Percentiles rank a stretch among this genome's conserved stretches.
Evolutionary conservation across 2,329 filamentous ascomycete genomes (phyloP).

Genomic region (Cladosporium sp.): DNA sequence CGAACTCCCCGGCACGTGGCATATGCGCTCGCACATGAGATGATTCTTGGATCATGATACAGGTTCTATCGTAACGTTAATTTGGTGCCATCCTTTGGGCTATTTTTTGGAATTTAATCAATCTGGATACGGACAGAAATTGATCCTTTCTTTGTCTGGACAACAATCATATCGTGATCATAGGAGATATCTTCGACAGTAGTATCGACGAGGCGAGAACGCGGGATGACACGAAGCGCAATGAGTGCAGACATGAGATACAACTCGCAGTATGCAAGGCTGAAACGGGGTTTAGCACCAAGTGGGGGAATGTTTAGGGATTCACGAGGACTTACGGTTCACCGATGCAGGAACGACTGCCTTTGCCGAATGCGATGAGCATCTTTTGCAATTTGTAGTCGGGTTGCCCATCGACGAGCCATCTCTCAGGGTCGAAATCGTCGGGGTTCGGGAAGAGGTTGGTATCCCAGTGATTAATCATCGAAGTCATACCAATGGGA

Average conservation of each 20-base stretch:
- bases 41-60: no score
- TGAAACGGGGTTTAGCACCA: conserved; percentile 20
- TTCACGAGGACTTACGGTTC: conserved; percentile 24
- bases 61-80: no score
- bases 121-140: conserved; percentile 9
- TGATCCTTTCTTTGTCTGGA: conserved; percentile 14
- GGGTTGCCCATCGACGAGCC: conserved; percentile 27
- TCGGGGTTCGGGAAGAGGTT: conserved; percentile 37
- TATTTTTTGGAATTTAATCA: no score
- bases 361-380: conserved; percentile 38
- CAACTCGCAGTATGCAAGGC: conserved; percentile 31
- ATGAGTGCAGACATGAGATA: conserved; percentile 21
- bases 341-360: conserved; percentile 36
- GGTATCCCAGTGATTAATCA: conserved; percentile 30
- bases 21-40: no score
- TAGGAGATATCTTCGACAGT: conserved; percentile 13
- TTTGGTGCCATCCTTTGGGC: no score
- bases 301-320: no score
- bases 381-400: conserved; percentile 31
- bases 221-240: conserved; percentile 12
- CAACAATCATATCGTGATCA: conserved; percentile 13
- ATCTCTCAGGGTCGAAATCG: conserved; percentile 40
- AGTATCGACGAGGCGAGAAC: conserved; percentile 2
- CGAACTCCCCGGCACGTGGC: no score
- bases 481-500: conserved; percentile 33